phyloP scores from a whole-genome alignment of 2,329 filamentous ascomycete genomes.

The Xylariaceae sp. region DNA sequence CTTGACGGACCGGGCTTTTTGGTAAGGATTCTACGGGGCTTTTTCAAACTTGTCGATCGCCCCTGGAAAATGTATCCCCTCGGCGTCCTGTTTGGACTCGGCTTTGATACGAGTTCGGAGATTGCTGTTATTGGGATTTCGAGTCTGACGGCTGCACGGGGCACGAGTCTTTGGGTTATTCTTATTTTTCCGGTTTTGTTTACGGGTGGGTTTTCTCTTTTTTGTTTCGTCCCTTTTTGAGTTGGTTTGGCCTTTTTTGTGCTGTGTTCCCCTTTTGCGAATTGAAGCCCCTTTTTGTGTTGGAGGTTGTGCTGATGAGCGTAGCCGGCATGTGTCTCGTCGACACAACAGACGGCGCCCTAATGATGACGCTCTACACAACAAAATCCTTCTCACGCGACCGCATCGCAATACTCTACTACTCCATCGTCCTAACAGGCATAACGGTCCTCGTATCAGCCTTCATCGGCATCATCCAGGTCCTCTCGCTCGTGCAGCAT shows the following conservation, averaged over 20 bases:
- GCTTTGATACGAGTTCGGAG: conserved; percentile 93
- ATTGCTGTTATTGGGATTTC: conserved; percentile 88
- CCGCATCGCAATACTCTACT: conserved; percentile 85
- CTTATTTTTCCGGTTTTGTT: conserved; percentile 87
- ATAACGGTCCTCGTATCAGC: conserved; percentile 80
- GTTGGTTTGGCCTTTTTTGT: neutral
- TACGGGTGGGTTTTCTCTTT: conserved; percentile 50
- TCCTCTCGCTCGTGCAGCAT: conserved; percentile 72
- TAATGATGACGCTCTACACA: conserved; percentile 94
- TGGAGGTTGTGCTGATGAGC: too few species aligned
- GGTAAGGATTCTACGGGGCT: conserved; percentile 61
- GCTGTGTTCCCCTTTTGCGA: too few species aligned
- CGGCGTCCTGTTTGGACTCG: conserved; percentile 82
- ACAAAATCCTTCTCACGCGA: conserved; percentile 73
- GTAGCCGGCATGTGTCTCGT: conserved; percentile 83
- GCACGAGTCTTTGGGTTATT: conserved; percentile 90
- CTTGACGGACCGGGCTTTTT: conserved; percentile 75
- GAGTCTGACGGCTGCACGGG: conserved; percentile 76
- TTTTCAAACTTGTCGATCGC: conserved; percentile 69
- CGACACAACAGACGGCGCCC: conserved; percentile 84
- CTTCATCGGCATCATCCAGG: conserved; percentile 79
- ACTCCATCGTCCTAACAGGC: conserved; percentile 79
- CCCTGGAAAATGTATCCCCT: conserved; percentile 66
- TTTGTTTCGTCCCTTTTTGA: neutral
- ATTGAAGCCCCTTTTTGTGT: too few species aligned